Percentiles rank a stretch among this genome's conserved stretches.
Conservation (phyloP, 768 basidiomycete species). For the Pulveroboletus ravenelii region DNA sequence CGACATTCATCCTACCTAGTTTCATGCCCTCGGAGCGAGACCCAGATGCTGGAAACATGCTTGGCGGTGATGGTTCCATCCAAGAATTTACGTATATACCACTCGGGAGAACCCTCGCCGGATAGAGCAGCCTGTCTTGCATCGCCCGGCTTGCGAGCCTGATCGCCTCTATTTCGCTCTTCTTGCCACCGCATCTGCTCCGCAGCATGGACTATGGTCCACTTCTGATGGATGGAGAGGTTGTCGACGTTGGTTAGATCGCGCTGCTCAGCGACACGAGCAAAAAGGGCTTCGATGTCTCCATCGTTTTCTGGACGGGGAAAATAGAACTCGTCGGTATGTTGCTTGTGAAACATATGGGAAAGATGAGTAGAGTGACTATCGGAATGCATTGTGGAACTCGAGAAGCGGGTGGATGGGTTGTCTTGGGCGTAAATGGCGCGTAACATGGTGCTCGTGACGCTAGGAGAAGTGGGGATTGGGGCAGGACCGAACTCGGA, state of each 20-base stretch:
- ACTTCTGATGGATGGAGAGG: conserved; percentile 79
- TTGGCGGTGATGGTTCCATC: conserved; percentile 80
- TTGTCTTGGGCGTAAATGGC: conserved; percentile 54
- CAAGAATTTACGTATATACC: conserved; percentile 89
- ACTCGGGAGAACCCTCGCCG: conserved; percentile 76
- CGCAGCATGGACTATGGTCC: conserved; percentile 83
- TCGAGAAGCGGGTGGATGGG: conserved; percentile 58
- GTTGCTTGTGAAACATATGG: conserved; percentile 51
- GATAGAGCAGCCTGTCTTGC: conserved; percentile 49
- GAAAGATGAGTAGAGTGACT: conserved; percentile 40
- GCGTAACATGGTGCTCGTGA: conserved; percentile 38
- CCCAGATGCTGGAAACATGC: conserved; percentile 70
- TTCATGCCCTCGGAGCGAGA: conserved; percentile 76
- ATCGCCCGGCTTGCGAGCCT: conserved; percentile 56
- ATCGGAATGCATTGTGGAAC: conserved; percentile 39
- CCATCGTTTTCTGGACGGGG: conserved; percentile 71
- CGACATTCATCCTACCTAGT: conserved; percentile 50
- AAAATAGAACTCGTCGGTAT: conserved; percentile 61
- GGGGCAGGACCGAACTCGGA: conserved; percentile 51
- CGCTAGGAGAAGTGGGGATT: conserved; percentile 29
- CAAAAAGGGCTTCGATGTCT: conserved; percentile 78
- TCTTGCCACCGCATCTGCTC: conserved; percentile 77
- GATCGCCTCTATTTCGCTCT: conserved; percentile 60
- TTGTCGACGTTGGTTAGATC: conserved; percentile 57
- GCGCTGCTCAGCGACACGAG: conserved; percentile 67